Percentiles rank a stretch among this genome's conserved stretches.
These are phyloP conservation scores for Bathelium albidoporum DNA, from an alignment of 495 filamentous ascomycete genomes.

Conservation along the genomic window DNA sequence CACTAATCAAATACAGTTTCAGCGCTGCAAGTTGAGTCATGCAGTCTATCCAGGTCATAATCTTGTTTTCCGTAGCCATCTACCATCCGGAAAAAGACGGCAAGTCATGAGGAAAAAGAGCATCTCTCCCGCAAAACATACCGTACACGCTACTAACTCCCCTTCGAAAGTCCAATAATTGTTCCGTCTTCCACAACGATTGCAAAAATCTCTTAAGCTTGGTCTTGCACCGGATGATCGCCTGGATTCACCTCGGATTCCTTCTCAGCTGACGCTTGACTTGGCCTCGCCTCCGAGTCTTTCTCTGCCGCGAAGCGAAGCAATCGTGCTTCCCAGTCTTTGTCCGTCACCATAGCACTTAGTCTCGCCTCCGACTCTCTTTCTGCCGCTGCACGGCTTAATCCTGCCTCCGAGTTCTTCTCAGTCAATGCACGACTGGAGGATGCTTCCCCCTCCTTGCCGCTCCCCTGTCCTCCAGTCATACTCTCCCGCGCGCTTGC, in stretches of 20 bases:
- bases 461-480: background rate
- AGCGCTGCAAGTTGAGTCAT: too few relatives aligned
- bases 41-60: too few relatives aligned
- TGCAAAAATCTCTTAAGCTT: background rate
- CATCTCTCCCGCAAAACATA: too few relatives aligned
- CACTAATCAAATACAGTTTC: too few relatives aligned
- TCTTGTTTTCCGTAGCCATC: too few relatives aligned
- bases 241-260: background rate
- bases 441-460: background rate
- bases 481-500: background rate
- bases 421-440: background rate
- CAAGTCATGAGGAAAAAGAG: too few relatives aligned
- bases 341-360: background rate
- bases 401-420: background rate
- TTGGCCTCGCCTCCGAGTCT: background rate
- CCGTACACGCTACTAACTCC: too few relatives aligned
- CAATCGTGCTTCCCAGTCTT: background rate
- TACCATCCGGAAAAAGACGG: too few relatives aligned
- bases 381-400: background rate
- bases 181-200: too few relatives aligned
- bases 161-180: too few relatives aligned
- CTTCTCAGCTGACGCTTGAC: background rate
- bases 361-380: background rate
- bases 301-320: background rate
- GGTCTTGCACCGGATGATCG: background rate